Conservation (phyloP, 495 filamentous ascomycete species). For the Aspergillus sclerotiicarbonarius region DNA sequence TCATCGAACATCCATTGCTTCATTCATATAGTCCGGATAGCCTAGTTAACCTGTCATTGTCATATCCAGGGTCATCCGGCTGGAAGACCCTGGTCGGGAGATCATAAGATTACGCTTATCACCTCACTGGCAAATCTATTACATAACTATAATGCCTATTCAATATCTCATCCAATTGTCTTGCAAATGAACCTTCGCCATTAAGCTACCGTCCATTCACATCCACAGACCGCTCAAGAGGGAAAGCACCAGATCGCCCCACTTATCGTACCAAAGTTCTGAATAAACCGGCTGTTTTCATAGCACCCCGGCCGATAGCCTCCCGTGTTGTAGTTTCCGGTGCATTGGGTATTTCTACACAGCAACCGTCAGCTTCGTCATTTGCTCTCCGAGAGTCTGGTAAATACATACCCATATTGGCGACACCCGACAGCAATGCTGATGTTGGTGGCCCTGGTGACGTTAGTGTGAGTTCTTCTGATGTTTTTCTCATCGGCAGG, state of each 20-base stretch:
- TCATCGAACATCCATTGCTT: too few relatives aligned
- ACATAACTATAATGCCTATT: too few relatives aligned
- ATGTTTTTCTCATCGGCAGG: background rate
- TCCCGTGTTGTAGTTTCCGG: background rate
- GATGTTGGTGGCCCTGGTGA: background rate
- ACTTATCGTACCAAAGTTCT: background rate
- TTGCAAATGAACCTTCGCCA: background rate
- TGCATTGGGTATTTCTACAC: background rate
- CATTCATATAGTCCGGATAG: too few relatives aligned
- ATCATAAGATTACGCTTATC: too few relatives aligned
- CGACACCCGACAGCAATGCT: background rate
- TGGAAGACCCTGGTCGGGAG: too few relatives aligned
- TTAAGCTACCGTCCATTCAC: background rate
- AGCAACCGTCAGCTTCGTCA: too few relatives aligned
- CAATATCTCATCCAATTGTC: background rate
- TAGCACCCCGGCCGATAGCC: background rate
- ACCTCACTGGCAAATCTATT: too few relatives aligned
- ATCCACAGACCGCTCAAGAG: background rate
- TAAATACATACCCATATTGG: background rate
- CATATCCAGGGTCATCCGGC: too few relatives aligned
- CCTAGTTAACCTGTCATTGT: too few relatives aligned
- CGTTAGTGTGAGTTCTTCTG: background rate
- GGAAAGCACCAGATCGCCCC: background rate
- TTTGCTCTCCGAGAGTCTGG: background rate
- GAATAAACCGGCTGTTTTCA: background rate